These are phyloP conservation scores for Lithohypha guttulata DNA, from an alignment of 2,329 filamentous ascomycete species.

Conservation along the genomic window DNA sequence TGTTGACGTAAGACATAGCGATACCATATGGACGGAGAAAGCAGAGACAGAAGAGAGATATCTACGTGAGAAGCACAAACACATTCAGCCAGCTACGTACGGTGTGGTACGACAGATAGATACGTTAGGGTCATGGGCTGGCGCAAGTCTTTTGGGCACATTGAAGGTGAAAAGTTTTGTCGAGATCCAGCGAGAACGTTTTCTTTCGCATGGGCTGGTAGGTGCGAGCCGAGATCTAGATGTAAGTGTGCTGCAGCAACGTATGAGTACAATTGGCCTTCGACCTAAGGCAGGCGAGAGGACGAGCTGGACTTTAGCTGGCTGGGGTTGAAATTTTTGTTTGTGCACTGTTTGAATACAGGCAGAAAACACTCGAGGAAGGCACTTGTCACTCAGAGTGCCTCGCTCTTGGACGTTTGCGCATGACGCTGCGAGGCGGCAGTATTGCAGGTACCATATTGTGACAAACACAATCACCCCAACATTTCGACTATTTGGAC, in stretches of 20 bases:
- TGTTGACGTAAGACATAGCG: constrained; percentile 19
- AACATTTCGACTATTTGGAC: too few species aligned
- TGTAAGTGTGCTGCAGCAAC: constrained; percentile 28
- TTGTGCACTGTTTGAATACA: too few species aligned
- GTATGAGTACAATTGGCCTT: constrained; percentile 24
- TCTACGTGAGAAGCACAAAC: constrained; percentile 36
- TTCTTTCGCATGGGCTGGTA: constrained; percentile 40
- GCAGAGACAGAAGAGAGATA: constrained; percentile 52
- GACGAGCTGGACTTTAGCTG: constrained; percentile 40
- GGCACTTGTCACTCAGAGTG: too few species aligned
- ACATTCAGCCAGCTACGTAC: constrained; percentile 28
- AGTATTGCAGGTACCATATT: too few species aligned
- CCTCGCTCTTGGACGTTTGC: too few species aligned
- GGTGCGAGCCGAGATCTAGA: constrained; percentile 37
- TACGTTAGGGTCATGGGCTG: constrained; percentile 53
- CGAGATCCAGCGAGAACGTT: constrained; percentile 55
- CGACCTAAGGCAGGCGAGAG: constrained; percentile 30
- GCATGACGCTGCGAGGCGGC: too few species aligned
- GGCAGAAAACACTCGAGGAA: too few species aligned
- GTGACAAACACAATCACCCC: too few species aligned
- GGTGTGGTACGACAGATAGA: constrained; percentile 44
- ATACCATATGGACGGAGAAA: constrained; percentile 37
- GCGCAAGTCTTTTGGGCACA: constrained; percentile 50
- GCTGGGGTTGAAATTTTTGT: constrained; percentile 34
- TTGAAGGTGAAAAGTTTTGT: constrained; percentile 50